Conservation (phyloP, 305 asterid genomes). For the Rubia balearica region DNA sequence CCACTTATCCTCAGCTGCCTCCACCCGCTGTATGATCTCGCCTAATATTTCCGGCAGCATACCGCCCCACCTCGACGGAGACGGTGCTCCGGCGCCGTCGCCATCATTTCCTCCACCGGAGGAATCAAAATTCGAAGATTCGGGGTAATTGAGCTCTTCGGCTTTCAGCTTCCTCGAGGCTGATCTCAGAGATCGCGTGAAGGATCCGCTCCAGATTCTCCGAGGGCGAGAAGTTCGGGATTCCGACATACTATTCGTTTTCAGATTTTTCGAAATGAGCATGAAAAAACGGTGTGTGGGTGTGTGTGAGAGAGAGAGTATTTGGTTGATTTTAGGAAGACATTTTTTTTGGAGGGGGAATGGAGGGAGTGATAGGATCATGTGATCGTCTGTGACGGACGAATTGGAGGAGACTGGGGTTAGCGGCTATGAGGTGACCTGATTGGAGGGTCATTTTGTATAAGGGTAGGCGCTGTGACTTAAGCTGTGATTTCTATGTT, state of each 20-base stretch:
- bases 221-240: constrained; percentile 64
- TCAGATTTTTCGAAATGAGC: constrained; percentile 13
- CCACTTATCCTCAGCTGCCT: constrained; percentile 67
- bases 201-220: constrained; percentile 58
- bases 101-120: constrained; percentile 16
- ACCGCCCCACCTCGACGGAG: constrained; percentile 57
- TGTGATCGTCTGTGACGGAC: background rate
- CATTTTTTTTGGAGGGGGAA: background rate
- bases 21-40: constrained; percentile 70
- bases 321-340: constrained; percentile 1
- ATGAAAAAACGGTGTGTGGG: background rate
- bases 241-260: constrained; percentile 34
- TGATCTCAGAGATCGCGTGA: constrained; percentile 49
- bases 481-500: background rate
- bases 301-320: background rate
- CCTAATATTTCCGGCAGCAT: constrained; percentile 80
- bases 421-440: background rate
- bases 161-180: constrained; percentile 30
- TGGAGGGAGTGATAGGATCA: background rate
- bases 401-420: background rate
- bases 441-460: background rate
- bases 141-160: constrained; percentile 17
- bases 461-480: background rate
- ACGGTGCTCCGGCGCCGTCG: constrained; percentile 19
- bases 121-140: constrained; percentile 2